Conservation (phyloP, 2,329 filamentous ascomycete species). For the Monilinia aucupariae region DNA sequence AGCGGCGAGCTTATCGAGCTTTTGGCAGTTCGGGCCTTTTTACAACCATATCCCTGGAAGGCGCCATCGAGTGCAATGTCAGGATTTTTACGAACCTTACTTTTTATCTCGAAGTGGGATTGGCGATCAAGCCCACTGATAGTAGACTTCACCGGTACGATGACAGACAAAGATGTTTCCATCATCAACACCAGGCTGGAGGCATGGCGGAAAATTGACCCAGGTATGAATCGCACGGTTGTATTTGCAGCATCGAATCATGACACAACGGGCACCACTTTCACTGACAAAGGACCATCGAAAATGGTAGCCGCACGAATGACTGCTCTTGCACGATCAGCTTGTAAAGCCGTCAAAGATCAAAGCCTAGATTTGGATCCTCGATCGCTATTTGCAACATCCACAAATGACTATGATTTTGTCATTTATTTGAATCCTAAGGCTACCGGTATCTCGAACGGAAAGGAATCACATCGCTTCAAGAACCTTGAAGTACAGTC, state of each 20-base stretch:
- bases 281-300: conserved; percentile 68
- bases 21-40: conserved; percentile 69
- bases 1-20: conserved; percentile 80
- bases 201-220: conserved; percentile 83
- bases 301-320: conserved; percentile 82
- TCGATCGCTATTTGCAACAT: conserved; percentile 63
- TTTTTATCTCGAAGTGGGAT: conserved; percentile 82
- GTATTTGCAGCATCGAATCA: conserved; percentile 77
- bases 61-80: conserved; percentile 69
- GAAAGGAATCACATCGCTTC: conserved; percentile 48
- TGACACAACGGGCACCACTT: conserved; percentile 72
- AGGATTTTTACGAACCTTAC: conserved; percentile 75
- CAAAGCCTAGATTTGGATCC: conserved; percentile 50
- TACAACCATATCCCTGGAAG: conserved; percentile 75
- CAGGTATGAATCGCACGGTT: conserved; percentile 75
- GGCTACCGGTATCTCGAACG: conserved; percentile 35
- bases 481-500: conserved; percentile 71
- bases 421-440: conserved; percentile 57
- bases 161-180: conserved; percentile 56
- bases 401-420: conserved; percentile 76
- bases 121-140: conserved; percentile 81
- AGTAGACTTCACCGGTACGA: conserved; percentile 64
- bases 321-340: conserved; percentile 73
- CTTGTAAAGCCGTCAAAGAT: conserved; percentile 55
- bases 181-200: conserved; percentile 67